These are phyloP conservation scores for Lachancea sp. DNA, from an alignment of 805 yeast species.

Conservation along the genomic window DNA sequence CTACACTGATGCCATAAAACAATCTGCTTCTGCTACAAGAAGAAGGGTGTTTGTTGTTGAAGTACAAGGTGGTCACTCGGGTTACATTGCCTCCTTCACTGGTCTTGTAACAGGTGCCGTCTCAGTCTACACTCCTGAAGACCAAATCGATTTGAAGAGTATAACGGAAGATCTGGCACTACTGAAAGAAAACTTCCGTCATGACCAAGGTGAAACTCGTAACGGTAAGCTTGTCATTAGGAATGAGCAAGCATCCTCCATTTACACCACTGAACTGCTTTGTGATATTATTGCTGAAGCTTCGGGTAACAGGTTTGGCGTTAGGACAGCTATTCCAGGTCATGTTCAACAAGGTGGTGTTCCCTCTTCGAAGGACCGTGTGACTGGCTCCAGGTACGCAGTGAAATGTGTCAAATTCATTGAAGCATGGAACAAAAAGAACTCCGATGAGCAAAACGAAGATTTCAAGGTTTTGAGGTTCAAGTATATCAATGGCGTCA, in stretches of 20 bases:
- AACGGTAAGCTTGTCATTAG: constrained; percentile 83
- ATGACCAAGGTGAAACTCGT: constrained; percentile 71
- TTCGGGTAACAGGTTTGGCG: constrained; percentile 70
- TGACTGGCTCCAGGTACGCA: constrained; percentile 83
- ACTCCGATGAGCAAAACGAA: constrained; percentile 34
- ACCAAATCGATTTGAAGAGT: constrained; percentile 59
- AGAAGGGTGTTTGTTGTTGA: constrained; percentile 93
- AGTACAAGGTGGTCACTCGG: constrained; percentile 97
- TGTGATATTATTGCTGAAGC: constrained; percentile 81
- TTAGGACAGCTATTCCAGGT: constrained; percentile 94
- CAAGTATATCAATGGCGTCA: constrained; percentile 44
- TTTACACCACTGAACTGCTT: constrained; percentile 74
- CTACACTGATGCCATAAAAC: constrained; percentile 93
- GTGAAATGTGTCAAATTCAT: constrained; percentile 84
- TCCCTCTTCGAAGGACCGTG: constrained; percentile 92
- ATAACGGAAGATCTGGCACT: constrained; percentile 70
- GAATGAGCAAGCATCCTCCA: constrained; percentile 74
- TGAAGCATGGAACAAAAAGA: constrained; percentile 50
- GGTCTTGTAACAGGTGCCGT: constrained; percentile 87
- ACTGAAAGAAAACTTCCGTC: constrained; percentile 58
- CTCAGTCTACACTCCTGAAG: constrained; percentile 87
- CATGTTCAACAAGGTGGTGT: constrained; percentile 97
- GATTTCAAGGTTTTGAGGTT: constrained; percentile 45
- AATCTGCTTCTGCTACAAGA: constrained; percentile 90
- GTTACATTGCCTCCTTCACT: constrained; percentile 82